Percentiles rank a stretch among this genome's conserved stretches.
Conservation (phyloP, 202 grass and related monocot species). For the Musa balbisiana region DNA sequence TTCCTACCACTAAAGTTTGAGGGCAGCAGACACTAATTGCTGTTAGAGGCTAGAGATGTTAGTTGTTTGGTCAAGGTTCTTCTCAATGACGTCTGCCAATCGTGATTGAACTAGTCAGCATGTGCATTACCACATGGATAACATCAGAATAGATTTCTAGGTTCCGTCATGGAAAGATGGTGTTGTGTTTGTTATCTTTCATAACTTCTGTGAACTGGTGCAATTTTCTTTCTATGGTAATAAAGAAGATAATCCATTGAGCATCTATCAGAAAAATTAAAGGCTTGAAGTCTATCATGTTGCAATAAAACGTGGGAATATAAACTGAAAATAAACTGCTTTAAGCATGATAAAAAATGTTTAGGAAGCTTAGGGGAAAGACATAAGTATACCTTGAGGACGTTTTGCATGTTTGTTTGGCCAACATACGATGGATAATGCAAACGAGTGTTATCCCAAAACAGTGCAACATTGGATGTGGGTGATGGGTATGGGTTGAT, state of each 20-base stretch:
- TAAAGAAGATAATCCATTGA: neutral
- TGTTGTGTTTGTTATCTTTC: neutral
- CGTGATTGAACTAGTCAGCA: neutral
- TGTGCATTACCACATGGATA: neutral
- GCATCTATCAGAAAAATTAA: neutral
- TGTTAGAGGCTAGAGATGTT: neutral
- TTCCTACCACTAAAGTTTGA: no score
- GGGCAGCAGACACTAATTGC: neutral
- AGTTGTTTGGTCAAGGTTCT: neutral
- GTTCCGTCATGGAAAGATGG: neutral
- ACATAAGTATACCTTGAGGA: neutral
- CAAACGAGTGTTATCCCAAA: neutral
- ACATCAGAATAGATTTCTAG: neutral
- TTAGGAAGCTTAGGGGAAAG: neutral
- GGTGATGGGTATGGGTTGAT: neutral
- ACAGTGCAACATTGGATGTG: no score
- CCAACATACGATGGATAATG: neutral
- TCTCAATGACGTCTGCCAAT: neutral
- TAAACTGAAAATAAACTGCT: neutral
- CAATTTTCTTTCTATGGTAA: no score
- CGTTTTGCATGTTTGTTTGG: neutral
- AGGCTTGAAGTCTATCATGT: neutral
- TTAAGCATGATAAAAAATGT: neutral
- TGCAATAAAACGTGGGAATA: neutral
- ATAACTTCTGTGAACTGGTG: neutral